These are phyloP conservation scores for Neurospora africana DNA, from an alignment of 495 filamentous ascomycete genomes.

Conservation along the genomic window DNA sequence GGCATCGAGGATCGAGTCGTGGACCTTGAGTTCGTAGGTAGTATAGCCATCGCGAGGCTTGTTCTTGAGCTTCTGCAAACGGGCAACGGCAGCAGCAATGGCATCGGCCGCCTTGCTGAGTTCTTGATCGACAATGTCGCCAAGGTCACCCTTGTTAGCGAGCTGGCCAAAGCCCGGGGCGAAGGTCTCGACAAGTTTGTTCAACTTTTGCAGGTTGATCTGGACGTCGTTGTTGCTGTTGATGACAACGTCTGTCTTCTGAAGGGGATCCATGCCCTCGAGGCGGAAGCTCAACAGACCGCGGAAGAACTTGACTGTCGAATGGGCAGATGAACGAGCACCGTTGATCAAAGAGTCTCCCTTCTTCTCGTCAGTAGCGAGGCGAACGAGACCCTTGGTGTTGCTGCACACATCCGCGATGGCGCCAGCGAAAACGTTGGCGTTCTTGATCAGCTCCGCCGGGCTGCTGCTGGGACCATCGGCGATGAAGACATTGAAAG, in stretches of 20 bases:
- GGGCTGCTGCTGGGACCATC: slow-evolving; percentile 91
- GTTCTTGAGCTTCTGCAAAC: slow-evolving; percentile 80
- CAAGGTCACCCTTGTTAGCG: slow-evolving; percentile 71
- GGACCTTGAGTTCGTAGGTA: slow-evolving; percentile 92
- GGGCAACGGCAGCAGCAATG: slow-evolving; percentile 81
- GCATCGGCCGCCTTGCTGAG: slow-evolving; percentile 89
- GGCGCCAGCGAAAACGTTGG: slow-evolving; percentile 79
- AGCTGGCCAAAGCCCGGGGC: slow-evolving; percentile 76
- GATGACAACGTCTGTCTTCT: slow-evolving; percentile 91
- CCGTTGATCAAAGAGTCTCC: slow-evolving; percentile 70
- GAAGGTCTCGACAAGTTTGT: slow-evolving; percentile 84
- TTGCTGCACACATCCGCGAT: slow-evolving; percentile 92
- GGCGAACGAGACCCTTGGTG: slow-evolving; percentile 87
- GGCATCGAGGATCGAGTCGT: slow-evolving; percentile 88
- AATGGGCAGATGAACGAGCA: slow-evolving; percentile 74
- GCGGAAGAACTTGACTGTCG: slow-evolving; percentile 92
- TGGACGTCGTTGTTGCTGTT: slow-evolving; percentile 94
- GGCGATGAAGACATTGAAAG: slow-evolving; percentile 96
- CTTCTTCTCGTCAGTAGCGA: slow-evolving; percentile 92
- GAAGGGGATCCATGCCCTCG: slow-evolving; percentile 72
- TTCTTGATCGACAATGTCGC: slow-evolving; percentile 87
- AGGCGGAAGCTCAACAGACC: slow-evolving; percentile 87
- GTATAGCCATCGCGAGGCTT: slow-evolving; percentile 90
- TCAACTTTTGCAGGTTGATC: slow-evolving; percentile 78
- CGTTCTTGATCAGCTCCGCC: slow-evolving; percentile 82